Evolutionary conservation across 305 asterid species (phyloP).

Genomic region (Caryopteris hybrid): DNA sequence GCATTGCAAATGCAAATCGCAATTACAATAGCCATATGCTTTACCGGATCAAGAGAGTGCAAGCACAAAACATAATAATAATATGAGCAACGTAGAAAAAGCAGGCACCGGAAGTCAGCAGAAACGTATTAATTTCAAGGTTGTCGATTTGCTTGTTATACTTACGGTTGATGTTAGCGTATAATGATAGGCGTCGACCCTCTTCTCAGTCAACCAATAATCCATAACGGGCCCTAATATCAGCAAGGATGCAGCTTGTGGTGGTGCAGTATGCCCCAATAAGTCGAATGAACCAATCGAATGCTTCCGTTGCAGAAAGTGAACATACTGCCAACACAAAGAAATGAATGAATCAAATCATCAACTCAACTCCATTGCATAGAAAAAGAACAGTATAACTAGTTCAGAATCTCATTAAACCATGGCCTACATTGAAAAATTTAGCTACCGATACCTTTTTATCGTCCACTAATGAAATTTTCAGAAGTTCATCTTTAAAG

Average conservation of each 20-base stretch:
- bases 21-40: no score
- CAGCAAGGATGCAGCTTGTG: slow-evolving; percentile 71
- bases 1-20: no score
- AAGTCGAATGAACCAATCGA: slow-evolving; percentile 73
- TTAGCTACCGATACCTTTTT: neutral
- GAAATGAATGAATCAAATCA: slow-evolving; percentile 15
- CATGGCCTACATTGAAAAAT: neutral
- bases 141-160: neutral
- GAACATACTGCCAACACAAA: slow-evolving; percentile 61
- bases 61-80: neutral
- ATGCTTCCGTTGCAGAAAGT: slow-evolving; percentile 73
- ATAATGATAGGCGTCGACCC: slow-evolving; percentile 54
- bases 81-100: no score
- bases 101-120: neutral
- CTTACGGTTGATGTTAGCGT: slow-evolving; percentile 48
- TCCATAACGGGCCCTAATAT: slow-evolving; percentile 60
- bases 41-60: neutral
- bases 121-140: neutral
- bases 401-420: neutral
- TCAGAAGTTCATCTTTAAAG: no score
- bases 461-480: neutral
- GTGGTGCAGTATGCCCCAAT: slow-evolving; percentile 85
- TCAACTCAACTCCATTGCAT: neutral
- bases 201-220: slow-evolving; percentile 64
- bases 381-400: neutral